Base-by-base conservation (phyloP, 1,284 basidiomycete species). In the Porogramme epimiltina region DNA sequence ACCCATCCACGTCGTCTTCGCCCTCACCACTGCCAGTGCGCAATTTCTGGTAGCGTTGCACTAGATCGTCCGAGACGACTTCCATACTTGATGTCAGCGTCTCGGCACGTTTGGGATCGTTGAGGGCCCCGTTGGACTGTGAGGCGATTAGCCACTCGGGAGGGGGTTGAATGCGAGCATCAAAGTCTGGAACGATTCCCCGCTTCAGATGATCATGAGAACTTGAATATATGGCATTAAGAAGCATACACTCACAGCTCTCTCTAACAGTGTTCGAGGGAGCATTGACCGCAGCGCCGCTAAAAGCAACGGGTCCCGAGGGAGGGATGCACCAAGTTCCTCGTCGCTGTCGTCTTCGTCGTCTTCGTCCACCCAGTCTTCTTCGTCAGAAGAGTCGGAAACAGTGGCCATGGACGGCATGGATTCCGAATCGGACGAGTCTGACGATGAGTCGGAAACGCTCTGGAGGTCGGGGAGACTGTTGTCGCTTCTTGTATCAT, bases 401-500 rank as follows among this genome's bases (percentile, higher is more conserved):
- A 37, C 34, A 16, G 34, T 37, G 16, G 8, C 34, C 34, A 37
- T 37, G 34, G 34, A 37, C 13, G 34, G 34, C 34, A 37, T 37
- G 15, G 28, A 25, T 25, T 58, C 52, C 52, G 53, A 55, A 11
- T 59, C 60, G 10, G 47, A 43, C 4, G 53, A 61, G 1, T 39
- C 40, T 1, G 54, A 55, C 0, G 62, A 64, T 2, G 63, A 64
- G 42, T 65, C 66, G 4, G 67, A 66, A 3, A 69, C 63, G 10
- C 62, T 65, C 46, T 60, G 65, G 18, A 69, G 52, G 3, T 62
- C 59, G 3, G 67, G 67, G 42, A 69, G 39, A 42, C 64, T 67
- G 38, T 44, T 51, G 28, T 62, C 59, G 51, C 63, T 64, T 16
- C 54, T 55, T 13, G 49, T 51, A 9, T 42, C 43, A 15, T 50